These are phyloP conservation scores for Papiliotrema fonsecae DNA, from an alignment of 1,284 basidiomycete species.

Conservation along the genomic window DNA sequence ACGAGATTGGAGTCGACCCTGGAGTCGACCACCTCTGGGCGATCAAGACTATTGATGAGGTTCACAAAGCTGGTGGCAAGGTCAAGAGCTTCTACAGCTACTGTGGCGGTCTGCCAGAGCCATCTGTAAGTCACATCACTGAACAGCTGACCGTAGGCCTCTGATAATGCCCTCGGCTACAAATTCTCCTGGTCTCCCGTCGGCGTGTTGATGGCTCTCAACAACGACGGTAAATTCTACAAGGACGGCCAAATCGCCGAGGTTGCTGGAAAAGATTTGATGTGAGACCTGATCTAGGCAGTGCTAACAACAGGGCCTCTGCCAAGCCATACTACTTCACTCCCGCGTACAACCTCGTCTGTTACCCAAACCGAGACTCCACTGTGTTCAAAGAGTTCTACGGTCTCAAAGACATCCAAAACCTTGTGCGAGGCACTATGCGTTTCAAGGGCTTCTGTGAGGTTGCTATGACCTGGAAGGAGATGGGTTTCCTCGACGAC, in stretches of 20 bases:
- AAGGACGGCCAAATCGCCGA: slow-evolving; percentile 61
- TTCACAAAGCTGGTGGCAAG: slow-evolving; percentile 92
- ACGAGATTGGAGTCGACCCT: slow-evolving; percentile 83
- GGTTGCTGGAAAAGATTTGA: slow-evolving; percentile 66
- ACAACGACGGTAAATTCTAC: slow-evolving; percentile 86
- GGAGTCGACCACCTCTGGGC: slow-evolving; percentile 89
- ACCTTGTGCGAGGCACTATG: slow-evolving; percentile 86
- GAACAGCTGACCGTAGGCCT: slow-evolving; percentile 46
- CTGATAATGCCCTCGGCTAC: slow-evolving; percentile 95
- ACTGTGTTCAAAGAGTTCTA: slow-evolving; percentile 80
- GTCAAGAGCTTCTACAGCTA: slow-evolving; percentile 93
- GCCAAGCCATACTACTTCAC: slow-evolving; percentile 94
- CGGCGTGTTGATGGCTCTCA: slow-evolving; percentile 88
- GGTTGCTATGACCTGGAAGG: slow-evolving; percentile 83
- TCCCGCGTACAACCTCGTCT: slow-evolving; percentile 92
- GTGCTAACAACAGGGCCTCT: slow-evolving; percentile 45
- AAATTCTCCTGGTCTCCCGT: slow-evolving; percentile 99
- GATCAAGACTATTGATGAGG: slow-evolving; percentile 91
- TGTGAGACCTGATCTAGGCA: slow-evolving; percentile 50
- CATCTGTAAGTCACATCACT: slow-evolving; percentile 47
- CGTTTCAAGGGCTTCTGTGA: slow-evolving; percentile 93
- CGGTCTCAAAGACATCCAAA: slow-evolving; percentile 89
- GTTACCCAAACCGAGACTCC: slow-evolving; percentile 96
- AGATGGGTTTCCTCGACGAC: slow-evolving; percentile 82
- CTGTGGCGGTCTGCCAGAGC: slow-evolving; percentile 94